Conservation (phyloP, 345 rosid species). For the Noccaea caerulescens region DNA sequence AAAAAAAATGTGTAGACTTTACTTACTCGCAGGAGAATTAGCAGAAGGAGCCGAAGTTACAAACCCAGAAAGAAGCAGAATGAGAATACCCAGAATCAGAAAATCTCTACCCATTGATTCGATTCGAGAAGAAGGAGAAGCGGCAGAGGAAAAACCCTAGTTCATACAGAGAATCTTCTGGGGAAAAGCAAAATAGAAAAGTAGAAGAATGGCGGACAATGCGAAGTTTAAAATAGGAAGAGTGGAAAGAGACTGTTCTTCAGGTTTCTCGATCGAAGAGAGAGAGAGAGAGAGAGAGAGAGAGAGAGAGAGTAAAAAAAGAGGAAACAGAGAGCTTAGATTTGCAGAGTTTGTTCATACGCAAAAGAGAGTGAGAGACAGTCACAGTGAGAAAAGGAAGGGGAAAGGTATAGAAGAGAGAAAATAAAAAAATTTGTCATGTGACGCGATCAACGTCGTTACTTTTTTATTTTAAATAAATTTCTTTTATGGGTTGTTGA, state of each 20-base stretch:
- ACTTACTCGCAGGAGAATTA: conserved; percentile 90
- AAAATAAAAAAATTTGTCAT: conserved; percentile 15
- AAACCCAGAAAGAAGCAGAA: conserved; percentile 58
- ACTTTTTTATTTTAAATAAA: conserved; percentile 10
- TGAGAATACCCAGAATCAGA: conserved; percentile 48
- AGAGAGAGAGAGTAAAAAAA: background rate
- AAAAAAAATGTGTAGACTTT: conserved; percentile 39
- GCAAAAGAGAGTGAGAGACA: conserved; percentile 33
- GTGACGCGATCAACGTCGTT: conserved; percentile 39
- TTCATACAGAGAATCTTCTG: conserved; percentile 15
- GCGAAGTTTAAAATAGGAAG: conserved; percentile 26
- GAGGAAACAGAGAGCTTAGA: conserved; percentile 31
- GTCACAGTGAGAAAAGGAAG: conserved; percentile 31
- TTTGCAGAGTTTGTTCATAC: conserved; percentile 40
- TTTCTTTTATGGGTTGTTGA: conserved; percentile 37
- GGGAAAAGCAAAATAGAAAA: conserved; percentile 5
- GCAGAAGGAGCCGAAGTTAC: conserved; percentile 67
- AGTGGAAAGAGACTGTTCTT: conserved; percentile 7
- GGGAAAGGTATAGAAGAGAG: conserved; percentile 10
- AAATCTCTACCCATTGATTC: conserved; percentile 59
- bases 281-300: background rate
- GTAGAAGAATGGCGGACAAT: conserved; percentile 32
- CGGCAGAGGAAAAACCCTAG: conserved; percentile 40
- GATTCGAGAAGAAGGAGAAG: conserved; percentile 21
- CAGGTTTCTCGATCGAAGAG: conserved; percentile 23